Conservation (phyloP, 2,329 filamentous ascomycete genomes). For the Pseudogymnoascus sp. region DNA sequence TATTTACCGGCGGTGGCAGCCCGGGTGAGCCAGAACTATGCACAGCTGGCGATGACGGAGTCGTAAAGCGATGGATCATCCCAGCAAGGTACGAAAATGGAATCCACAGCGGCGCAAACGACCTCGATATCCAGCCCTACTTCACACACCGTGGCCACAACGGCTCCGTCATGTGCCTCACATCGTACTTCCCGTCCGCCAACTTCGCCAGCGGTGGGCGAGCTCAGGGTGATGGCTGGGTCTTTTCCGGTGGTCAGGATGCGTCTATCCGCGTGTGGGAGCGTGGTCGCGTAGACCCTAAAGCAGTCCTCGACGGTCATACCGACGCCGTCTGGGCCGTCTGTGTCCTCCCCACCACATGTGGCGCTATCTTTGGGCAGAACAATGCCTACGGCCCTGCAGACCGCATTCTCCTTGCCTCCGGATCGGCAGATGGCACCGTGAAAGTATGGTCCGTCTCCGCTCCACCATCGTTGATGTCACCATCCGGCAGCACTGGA, state of each 20-base stretch:
- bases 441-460: slow-evolving; percentile 94
- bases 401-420: slow-evolving; percentile 83
- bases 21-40: slow-evolving; percentile 95
- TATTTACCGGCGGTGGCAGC: slow-evolving; percentile 93
- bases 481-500: slow-evolving; percentile 56
- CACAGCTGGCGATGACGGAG: slow-evolving; percentile 89
- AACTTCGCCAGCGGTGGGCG: slow-evolving; percentile 86
- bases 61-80: slow-evolving; percentile 95
- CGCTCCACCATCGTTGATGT: slow-evolving; percentile 76
- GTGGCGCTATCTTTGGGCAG: slow-evolving; percentile 72
- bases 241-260: slow-evolving; percentile 95
- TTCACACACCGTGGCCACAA: slow-evolving; percentile 92
- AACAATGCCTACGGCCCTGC: slow-evolving; percentile 67
- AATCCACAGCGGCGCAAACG: slow-evolving; percentile 44
- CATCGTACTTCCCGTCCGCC: slow-evolving; percentile 78
- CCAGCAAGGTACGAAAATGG: slow-evolving; percentile 65
- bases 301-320: slow-evolving; percentile 87
- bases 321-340: slow-evolving; percentile 95
- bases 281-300: slow-evolving; percentile 85
- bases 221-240: slow-evolving; percentile 89
- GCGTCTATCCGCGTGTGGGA: slow-evolving; percentile 93
- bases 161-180: slow-evolving; percentile 80
- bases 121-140: slow-evolving; percentile 85
- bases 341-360: slow-evolving; percentile 79
- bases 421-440: slow-evolving; percentile 82